A percentile compares a stretch with the other conserved stretches of the same genome.
These are phyloP conservation scores for Pleurotus eryngii DNA, from an alignment of 768 basidiomycete species.

Conservation along the genomic window DNA sequence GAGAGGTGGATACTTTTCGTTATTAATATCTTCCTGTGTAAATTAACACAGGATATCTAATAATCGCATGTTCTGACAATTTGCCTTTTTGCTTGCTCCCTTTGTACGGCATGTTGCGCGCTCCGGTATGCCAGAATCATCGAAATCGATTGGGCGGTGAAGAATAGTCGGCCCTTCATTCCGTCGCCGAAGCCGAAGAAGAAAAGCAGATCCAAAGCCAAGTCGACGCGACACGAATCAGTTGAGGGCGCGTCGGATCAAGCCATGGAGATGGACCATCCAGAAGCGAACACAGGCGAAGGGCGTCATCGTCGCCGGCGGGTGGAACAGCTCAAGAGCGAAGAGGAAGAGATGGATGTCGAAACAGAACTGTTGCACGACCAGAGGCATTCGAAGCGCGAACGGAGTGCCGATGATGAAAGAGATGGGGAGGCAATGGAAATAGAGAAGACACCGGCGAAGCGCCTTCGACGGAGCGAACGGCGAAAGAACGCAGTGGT, in stretches of 20 bases:
- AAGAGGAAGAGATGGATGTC: too few species aligned
- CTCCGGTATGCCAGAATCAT: constrained; percentile 56
- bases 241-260: constrained; percentile 15
- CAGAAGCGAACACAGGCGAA: too few species aligned
- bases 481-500: constrained; percentile 18
- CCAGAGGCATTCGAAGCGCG: too few species aligned
- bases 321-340: too few species aligned
- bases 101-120: not conserved
- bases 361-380: too few species aligned
- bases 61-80: constrained; percentile 27
- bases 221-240: constrained; percentile 16
- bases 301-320: too few species aligned
- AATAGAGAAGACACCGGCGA: constrained; percentile 16
- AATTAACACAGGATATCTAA: constrained; percentile 38
- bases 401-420: not conserved
- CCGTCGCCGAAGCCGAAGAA: constrained; percentile 50
- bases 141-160: constrained; percentile 78
- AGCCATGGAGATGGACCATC: not conserved
- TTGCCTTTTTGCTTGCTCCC: constrained; percentile 20
- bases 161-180: constrained; percentile 55
- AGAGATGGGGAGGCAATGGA: not conserved
- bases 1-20: constrained; percentile 84
- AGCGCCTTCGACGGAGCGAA: constrained; percentile 34
- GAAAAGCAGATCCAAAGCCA: constrained; percentile 16
- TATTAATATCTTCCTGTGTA: constrained; percentile 60